Evolutionary conservation across 345 rosid genomes (phyloP).

Genomic region (Balakata baccata): DNA sequence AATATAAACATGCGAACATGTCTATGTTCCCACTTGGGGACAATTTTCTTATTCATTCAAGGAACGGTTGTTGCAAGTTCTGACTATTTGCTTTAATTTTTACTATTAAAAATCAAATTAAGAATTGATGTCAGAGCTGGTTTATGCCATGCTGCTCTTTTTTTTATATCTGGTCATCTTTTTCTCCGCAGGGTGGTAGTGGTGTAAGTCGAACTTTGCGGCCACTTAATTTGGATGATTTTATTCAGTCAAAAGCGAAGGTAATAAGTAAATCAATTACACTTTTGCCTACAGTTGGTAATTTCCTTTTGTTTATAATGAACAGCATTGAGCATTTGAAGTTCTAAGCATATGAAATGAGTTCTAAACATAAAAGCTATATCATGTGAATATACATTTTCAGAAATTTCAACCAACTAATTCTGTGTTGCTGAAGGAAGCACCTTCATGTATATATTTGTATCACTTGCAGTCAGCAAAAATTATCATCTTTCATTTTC

Average conservation of each 20-base stretch:
- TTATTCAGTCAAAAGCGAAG: conserved; percentile 77
- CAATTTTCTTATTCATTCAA: not conserved
- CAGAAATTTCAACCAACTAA: not conserved
- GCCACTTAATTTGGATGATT: conserved; percentile 74
- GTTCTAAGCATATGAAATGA: not conserved
- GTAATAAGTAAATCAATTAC: conserved; percentile 29
- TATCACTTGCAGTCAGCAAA: too few relatives aligned
- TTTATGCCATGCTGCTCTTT: not conserved
- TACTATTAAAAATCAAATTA: not conserved
- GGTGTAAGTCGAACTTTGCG: conserved; percentile 47
- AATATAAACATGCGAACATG: not conserved
- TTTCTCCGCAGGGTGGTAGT: conserved; percentile 40
- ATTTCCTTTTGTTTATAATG: not conserved
- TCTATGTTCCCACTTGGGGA: not conserved
- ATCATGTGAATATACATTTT: not conserved
- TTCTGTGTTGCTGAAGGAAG: not conserved
- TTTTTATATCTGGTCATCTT: not conserved
- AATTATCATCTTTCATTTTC: too few relatives aligned
- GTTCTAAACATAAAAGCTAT: not conserved
- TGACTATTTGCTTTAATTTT: not conserved
- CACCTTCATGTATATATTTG: not conserved
- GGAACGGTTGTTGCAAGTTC: not conserved
- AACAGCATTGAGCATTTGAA: not conserved
- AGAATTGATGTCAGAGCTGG: not conserved
- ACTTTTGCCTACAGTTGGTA: not conserved